Conservation (phyloP, 768 basidiomycete species). For the Sporobolomyces phaffii region DNA sequence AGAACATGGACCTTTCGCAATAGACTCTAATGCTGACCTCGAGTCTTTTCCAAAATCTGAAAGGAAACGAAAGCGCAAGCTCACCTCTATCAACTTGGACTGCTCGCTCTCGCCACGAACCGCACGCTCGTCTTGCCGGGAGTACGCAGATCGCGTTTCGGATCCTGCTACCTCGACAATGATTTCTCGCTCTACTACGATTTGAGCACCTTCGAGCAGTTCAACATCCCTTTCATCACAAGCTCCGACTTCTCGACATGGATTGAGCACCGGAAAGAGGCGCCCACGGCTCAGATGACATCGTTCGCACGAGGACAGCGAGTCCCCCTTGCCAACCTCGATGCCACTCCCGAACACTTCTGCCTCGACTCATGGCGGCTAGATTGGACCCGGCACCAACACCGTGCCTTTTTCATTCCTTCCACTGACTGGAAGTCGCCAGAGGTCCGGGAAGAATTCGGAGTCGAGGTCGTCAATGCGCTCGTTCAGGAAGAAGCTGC, state of each 20-base stretch:
- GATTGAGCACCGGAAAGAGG: background rate
- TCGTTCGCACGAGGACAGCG: background rate
- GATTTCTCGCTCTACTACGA: conserved; percentile 55
- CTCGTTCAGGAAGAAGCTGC: conserved; percentile 41
- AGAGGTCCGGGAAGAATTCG: conserved; percentile 16
- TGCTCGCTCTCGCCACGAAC: conserved; percentile 52
- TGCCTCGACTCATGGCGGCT: conserved; percentile 5
- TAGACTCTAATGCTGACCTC: no score
- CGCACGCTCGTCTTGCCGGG: conserved; percentile 58
- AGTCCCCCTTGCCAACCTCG: background rate
- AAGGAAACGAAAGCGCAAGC: conserved; percentile 55
- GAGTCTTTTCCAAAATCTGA: no score
- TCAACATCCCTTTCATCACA: conserved; percentile 41
- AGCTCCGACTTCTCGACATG: conserved; percentile 46
- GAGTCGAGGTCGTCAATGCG: conserved; percentile 33
- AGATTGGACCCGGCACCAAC: conserved; percentile 7
- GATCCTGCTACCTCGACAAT: conserved; percentile 52
- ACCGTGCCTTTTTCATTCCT: conserved; percentile 6
- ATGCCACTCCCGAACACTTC: background rate
- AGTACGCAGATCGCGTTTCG: conserved; percentile 55
- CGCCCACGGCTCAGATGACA: conserved; percentile 12
- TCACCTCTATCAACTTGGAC: conserved; percentile 54
- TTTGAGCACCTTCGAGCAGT: conserved; percentile 12
- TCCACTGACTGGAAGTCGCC: conserved; percentile 9
- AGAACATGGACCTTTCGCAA: no score